Evolutionary conservation across 2,329 filamentous ascomycete genomes (phyloP).

Genomic region (Colletotrichum sidae): DNA sequence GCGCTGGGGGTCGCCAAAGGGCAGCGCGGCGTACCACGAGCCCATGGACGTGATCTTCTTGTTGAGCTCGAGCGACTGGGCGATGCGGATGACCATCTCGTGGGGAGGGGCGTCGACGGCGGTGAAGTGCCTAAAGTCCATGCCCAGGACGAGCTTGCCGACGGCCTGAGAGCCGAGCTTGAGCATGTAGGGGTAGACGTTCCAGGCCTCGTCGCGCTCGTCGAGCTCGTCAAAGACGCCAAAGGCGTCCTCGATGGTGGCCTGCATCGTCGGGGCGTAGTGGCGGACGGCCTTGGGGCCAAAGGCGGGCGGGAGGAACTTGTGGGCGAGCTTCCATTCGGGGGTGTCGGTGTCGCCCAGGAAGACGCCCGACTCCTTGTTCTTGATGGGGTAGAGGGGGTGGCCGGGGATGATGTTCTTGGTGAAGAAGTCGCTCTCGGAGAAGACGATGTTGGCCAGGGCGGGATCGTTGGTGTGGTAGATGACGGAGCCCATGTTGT

Average conservation of each 20-base stretch:
- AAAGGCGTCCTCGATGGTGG: slow-evolving; percentile 62
- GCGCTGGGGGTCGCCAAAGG: slow-evolving; percentile 66
- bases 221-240: slow-evolving; percentile 64
- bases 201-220: slow-evolving; percentile 57
- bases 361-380: slow-evolving; percentile 56
- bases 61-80: slow-evolving; percentile 64
- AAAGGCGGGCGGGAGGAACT: slow-evolving; percentile 70
- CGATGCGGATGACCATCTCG: slow-evolving; percentile 63
- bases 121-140: slow-evolving; percentile 59
- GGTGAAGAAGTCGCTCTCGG: slow-evolving; percentile 64
- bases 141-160: slow-evolving; percentile 56
- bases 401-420: slow-evolving; percentile 64
- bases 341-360: slow-evolving; percentile 62
- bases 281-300: slow-evolving; percentile 70
- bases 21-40: slow-evolving; percentile 66
- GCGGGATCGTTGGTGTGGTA: slow-evolving; percentile 64
- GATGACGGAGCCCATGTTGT: slow-evolving; percentile 60
- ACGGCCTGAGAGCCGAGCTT: slow-evolving; percentile 61
- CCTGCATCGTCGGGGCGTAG: slow-evolving; percentile 70
- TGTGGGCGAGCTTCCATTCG: slow-evolving; percentile 65
- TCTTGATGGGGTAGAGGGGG: slow-evolving; percentile 57
- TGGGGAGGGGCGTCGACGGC: slow-evolving; percentile 59
- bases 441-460: slow-evolving; percentile 57
- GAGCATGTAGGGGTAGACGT: slow-evolving; percentile 62
- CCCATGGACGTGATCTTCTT: slow-evolving; percentile 68